phyloP scores from a whole-genome alignment of 2,329 filamentous ascomycete species.

The Zopfia rhizophila region DNA sequence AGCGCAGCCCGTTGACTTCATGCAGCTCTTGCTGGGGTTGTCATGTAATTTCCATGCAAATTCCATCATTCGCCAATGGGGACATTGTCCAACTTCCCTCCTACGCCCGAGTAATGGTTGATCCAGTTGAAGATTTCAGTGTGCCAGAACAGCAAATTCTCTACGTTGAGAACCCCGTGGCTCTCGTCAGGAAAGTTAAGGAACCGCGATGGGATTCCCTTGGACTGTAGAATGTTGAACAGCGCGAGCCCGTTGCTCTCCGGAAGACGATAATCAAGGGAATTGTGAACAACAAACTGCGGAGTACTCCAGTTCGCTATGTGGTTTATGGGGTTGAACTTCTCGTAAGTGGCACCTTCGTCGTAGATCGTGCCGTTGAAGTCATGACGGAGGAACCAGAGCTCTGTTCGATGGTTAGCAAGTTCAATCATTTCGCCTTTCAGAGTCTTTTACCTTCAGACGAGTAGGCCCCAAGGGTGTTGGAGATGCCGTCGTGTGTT shows the following conservation, averaged over 20 bases:
- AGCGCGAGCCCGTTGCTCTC: conserved; percentile 81
- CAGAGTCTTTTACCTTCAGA: too few species aligned
- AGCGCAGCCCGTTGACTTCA: too few species aligned
- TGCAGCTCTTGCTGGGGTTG: too few species aligned
- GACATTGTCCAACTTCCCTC: background rate
- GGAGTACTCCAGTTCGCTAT: conserved; percentile 80
- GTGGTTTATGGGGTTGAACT: conserved; percentile 64
- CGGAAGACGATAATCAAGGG: conserved; percentile 86
- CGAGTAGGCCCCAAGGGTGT: conserved; percentile 54
- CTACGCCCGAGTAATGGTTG: conserved; percentile 4
- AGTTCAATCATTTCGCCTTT: too few species aligned
- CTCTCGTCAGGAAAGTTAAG: conserved; percentile 80
- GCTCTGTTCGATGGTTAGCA: too few species aligned
- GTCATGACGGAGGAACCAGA: conserved; percentile 56
- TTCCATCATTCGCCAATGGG: too few species aligned
- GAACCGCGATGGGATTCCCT: conserved; percentile 76
- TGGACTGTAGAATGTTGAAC: conserved; percentile 83
- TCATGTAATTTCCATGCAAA: too few species aligned
- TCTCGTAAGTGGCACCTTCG: conserved; percentile 56
- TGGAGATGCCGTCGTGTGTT: conserved; percentile 84
- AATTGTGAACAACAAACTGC: conserved; percentile 85
- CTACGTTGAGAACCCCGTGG: conserved; percentile 84
- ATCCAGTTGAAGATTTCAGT: conserved; percentile 41
- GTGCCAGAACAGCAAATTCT: conserved; percentile 89
- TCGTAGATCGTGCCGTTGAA: conserved; percentile 25